Percentiles rank a stretch among this genome's conserved stretches.
Evolutionary conservation across 345 rosid species (phyloP).

Genomic region (Pistacia atlantica): DNA sequence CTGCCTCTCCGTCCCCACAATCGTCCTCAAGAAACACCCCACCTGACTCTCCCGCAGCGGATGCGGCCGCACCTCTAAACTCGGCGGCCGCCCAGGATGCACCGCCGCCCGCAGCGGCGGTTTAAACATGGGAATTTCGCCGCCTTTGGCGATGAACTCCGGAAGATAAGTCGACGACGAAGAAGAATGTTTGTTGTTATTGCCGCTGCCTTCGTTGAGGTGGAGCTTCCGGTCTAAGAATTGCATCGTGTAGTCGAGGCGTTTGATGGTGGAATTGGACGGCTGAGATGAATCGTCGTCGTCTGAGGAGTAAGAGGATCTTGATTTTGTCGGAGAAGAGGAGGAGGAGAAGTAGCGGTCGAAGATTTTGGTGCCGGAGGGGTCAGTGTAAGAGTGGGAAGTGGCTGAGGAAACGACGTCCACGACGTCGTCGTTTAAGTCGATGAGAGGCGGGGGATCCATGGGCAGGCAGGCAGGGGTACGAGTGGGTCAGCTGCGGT

Average conservation of each 20-base stretch:
- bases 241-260: conserved; percentile 90
- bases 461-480: not conserved
- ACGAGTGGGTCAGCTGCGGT: too few relatives aligned
- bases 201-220: conserved; percentile 30
- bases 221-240: conserved; percentile 79
- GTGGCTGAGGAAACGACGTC: conserved; percentile 26
- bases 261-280: conserved; percentile 53
- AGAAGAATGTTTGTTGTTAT: not conserved
- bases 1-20: conserved; percentile 63
- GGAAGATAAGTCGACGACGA: conserved; percentile 37
- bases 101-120: conserved; percentile 70
- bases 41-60: conserved; percentile 81
- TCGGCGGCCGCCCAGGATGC: conserved; percentile 79
- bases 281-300: conserved; percentile 46
- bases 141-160: conserved; percentile 60
- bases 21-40: conserved; percentile 70
- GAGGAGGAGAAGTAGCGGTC: conserved; percentile 62
- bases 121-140: conserved; percentile 59
- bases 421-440: conserved; percentile 13
- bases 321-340: conserved; percentile 17
- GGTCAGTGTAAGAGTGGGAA: conserved; percentile 16
- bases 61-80: conserved; percentile 83
- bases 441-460: conserved; percentile 21
- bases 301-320: conserved; percentile 30
- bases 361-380: conserved; percentile 45